Evolutionary conservation across 179 eudicot species (phyloP).

Genomic region (Beta corolliflora): DNA sequence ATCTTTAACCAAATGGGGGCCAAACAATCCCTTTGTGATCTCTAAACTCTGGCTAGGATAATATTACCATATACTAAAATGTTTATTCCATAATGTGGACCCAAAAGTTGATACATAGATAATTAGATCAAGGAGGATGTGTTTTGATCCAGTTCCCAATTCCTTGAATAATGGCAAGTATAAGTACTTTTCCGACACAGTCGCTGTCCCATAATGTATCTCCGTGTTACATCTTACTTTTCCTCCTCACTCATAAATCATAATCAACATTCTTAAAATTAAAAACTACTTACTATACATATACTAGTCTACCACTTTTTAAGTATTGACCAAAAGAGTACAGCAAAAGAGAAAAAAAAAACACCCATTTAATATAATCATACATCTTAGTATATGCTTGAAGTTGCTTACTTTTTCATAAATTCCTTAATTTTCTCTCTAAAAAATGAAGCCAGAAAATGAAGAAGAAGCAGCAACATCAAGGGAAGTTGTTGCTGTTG

Average conservation of each 20-base stretch:
- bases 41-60: neutral
- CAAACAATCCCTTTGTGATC: too few species aligned
- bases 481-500: neutral
- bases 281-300: neutral
- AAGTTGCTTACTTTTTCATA: neutral
- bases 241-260: neutral
- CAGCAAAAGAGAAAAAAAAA: neutral
- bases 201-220: slow-evolving; percentile 3
- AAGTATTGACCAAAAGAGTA: neutral
- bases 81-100: neutral
- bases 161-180: slow-evolving; percentile 13
- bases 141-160: slow-evolving; percentile 3
- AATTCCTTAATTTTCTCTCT: neutral
- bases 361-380: slow-evolving; percentile 2
- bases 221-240: neutral
- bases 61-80: neutral
- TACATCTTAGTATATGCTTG: neutral
- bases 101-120: neutral
- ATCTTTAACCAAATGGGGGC: too few species aligned
- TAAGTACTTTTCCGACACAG: slow-evolving; percentile 2
- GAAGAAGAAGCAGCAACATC: slow-evolving; percentile 19
- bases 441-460: slow-evolving; percentile 33
- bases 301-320: slow-evolving; percentile 1
- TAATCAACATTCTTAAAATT: neutral
- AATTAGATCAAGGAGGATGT: neutral